These are phyloP conservation scores for Didymella arachidicola DNA, from an alignment of 2,329 filamentous ascomycete genomes.

Conservation along the genomic window DNA sequence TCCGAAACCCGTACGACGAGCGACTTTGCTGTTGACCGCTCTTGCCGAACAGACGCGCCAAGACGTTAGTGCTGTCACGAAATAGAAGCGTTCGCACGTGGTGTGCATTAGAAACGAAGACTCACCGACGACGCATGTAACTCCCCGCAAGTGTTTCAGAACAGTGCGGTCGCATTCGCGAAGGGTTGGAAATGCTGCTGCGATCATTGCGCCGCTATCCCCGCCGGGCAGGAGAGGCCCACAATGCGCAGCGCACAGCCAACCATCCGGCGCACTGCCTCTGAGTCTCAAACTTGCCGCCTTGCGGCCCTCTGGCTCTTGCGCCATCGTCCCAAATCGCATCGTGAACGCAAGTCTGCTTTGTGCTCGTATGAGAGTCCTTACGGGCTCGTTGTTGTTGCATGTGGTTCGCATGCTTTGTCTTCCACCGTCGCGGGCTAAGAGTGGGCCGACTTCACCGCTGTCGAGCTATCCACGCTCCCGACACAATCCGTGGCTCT, in stretches of 20 bases:
- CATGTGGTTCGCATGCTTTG: constrained; percentile 38
- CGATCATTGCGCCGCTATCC: constrained; percentile 26
- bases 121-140: constrained; percentile 19
- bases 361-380: constrained; percentile 18
- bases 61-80: background rate
- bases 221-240: constrained; percentile 24
- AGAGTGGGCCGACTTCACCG: constrained; percentile 39
- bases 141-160: constrained; percentile 28
- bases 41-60: constrained; percentile 17
- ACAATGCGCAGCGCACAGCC: constrained; percentile 37
- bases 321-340: constrained; percentile 17
- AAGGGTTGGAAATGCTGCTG: constrained; percentile 29
- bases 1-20: background rate
- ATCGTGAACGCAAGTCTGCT: constrained; percentile 14
- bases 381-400: constrained; percentile 22
- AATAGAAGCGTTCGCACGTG: constrained; percentile 14
- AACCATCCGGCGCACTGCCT: constrained; percentile 37
- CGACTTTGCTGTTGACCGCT: constrained; percentile 1
- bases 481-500: constrained; percentile 35
- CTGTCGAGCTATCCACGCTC: constrained; percentile 34
- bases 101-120: constrained; percentile 12
- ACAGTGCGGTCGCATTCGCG: constrained; percentile 17
- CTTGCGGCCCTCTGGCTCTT: constrained; percentile 27
- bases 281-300: constrained; percentile 38
- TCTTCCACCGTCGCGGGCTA: constrained; percentile 29